Evolutionary conservation across 2,329 filamentous ascomycete genomes (phyloP), one percentile per base, ranked within the genome.

Genomic region (Diaporthe ilicicola): DNA sequence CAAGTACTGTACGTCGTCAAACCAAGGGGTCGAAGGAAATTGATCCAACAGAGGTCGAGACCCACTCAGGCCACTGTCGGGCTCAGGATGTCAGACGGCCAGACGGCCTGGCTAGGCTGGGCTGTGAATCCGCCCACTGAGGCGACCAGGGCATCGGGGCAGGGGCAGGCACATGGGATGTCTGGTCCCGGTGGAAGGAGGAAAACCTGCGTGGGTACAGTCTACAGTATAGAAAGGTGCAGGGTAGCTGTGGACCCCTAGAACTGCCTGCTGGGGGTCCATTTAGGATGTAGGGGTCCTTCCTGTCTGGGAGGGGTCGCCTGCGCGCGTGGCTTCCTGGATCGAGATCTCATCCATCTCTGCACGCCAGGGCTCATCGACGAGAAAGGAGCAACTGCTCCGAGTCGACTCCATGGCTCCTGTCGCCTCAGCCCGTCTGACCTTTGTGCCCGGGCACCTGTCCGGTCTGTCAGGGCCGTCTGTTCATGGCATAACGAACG

Each of bases 261-360:
- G 22, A 62, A 48, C 27, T 62, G 17, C 42, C n/a, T 48, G 10
- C 59, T 62, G 59, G 59, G 59, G 59, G 42, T 62, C 59, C 42
- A 34, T 48, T 19, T 12, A 10, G 42, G 22, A 48, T 62, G 59
- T 62, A 62, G 59, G 59, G 59, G 59, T 62, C 59, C 59, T 62
- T 62, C 59, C 42, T 62, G 42, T 62, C 59, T 48, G 59, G 59
- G 59, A 62, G 59, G 59, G 59, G 59, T 62, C 24, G 59, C 59
- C 59, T 48, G 59, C 42, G 59, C 27, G 42, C 42, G 42, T 48
- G 59, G 42, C 42, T 22, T n/a, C 42, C 42, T 12, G 19, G 59
- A 62, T 62, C 59, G 59, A 62, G 59, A 62, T 62, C 59, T 62
- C 59, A 34, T 42, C 42, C 59, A 34, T 19, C 13, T 34, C 59